These are phyloP conservation scores for Leishmania aethiopica DNA, from an alignment of 208 protist genomes.

Conservation along the genomic window DNA sequence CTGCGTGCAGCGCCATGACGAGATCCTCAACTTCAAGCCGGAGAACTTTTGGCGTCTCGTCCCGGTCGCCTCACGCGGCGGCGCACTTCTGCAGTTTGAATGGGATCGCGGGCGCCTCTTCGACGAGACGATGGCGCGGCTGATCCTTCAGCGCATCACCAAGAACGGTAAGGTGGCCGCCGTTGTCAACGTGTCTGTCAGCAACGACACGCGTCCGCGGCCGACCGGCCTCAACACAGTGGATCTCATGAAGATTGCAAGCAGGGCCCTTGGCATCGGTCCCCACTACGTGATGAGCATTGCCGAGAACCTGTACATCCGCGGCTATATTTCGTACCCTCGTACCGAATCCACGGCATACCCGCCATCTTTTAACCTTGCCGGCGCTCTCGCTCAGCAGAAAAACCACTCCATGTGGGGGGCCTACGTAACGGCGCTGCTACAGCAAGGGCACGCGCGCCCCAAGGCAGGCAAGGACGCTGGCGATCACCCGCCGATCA, in stretches of 20 bases:
- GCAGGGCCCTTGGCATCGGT: constrained; percentile 80
- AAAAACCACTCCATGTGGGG: constrained; percentile 69
- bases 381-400: constrained; percentile 59
- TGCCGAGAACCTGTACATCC: constrained; percentile 96
- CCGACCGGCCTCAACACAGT: constrained; percentile 95
- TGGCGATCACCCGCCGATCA: constrained; percentile 93
- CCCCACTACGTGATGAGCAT: constrained; percentile 94
- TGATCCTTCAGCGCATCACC: constrained; percentile 68
- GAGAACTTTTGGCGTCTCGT: constrained; percentile 91
- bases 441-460: constrained; percentile 58
- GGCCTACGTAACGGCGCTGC: constrained; percentile 62
- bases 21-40: constrained; percentile 92
- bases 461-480: constrained; percentile 89
- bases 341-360: constrained; percentile 96
- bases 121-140: constrained; percentile 82
- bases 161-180: constrained; percentile 57
- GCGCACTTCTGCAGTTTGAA: constrained; percentile 75
- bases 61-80: constrained; percentile 64
- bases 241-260: constrained; percentile 93
- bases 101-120: constrained; percentile 92
- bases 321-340: constrained; percentile 97
- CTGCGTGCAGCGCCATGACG: constrained; percentile 92
- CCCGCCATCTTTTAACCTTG: constrained; percentile 90
- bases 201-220: constrained; percentile 63
- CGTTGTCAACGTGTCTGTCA: constrained; percentile 58